Conservation (phyloP, 1,284 basidiomycete species). For the Rhodotorula sp. region DNA sequence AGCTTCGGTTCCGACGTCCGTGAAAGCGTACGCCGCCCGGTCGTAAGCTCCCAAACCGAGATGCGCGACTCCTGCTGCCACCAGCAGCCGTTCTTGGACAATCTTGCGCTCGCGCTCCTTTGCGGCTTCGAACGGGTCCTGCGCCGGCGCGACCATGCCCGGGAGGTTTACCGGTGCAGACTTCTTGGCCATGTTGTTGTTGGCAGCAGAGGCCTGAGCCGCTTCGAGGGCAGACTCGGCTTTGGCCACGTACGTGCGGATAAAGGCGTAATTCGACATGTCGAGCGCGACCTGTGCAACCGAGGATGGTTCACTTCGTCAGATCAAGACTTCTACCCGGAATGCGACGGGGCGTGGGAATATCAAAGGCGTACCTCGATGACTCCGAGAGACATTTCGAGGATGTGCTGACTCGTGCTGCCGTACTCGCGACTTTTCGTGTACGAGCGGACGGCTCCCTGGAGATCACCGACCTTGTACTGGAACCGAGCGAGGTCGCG, state of each 20-base stretch:
- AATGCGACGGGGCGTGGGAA: background rate
- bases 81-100: slow-evolving; percentile 72
- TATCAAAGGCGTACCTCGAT: slow-evolving; percentile 60
- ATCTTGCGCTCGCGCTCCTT: slow-evolving; percentile 44
- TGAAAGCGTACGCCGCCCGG: slow-evolving; percentile 67
- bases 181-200: slow-evolving; percentile 24
- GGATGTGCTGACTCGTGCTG: slow-evolving; percentile 75
- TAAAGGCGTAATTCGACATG: slow-evolving; percentile 75
- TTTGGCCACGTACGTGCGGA: slow-evolving; percentile 84
- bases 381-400: slow-evolving; percentile 79
- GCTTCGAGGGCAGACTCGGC: slow-evolving; percentile 81
- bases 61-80: slow-evolving; percentile 69
- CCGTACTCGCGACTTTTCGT: slow-evolving; percentile 83
- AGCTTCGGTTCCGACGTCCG: slow-evolving; percentile 33
- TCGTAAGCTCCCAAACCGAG: slow-evolving; percentile 70
- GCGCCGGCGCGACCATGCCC: slow-evolving; percentile 42
- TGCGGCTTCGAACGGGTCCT: slow-evolving; percentile 36
- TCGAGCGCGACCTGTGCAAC: slow-evolving; percentile 68
- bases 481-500: slow-evolving; percentile 77
- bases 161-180: slow-evolving; percentile 42
- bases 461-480: slow-evolving; percentile 66
- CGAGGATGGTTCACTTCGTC: background rate
- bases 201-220: slow-evolving; percentile 48
- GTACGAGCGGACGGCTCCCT: slow-evolving; percentile 69
- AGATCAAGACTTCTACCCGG: no score